Evolutionary conservation across 305 asterid genomes (phyloP).

Genomic region (Vinca major): DNA sequence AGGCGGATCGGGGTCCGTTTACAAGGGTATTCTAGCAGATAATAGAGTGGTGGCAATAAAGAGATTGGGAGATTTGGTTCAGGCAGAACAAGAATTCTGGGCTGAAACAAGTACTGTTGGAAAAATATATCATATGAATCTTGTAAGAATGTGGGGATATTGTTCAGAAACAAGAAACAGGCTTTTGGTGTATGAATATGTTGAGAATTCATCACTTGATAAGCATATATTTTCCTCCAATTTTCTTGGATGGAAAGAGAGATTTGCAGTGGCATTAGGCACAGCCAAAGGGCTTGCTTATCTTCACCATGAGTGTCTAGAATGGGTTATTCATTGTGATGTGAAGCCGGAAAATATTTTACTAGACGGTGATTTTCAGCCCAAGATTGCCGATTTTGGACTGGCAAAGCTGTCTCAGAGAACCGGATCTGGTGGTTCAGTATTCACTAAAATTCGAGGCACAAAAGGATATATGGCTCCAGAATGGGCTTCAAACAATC

Average conservation of each 20-base stretch:
- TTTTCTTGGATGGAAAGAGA: slow-evolving; percentile 45
- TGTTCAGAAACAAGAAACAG: slow-evolving; percentile 41
- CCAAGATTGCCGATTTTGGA: slow-evolving; percentile 76
- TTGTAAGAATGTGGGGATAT: slow-evolving; percentile 61
- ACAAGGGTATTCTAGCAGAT: slow-evolving; percentile 46
- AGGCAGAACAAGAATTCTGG: slow-evolving; percentile 46
- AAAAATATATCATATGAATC: slow-evolving; percentile 60
- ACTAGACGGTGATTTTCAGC: slow-evolving; percentile 42
- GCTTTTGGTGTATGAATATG: slow-evolving; percentile 45
- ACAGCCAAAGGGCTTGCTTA: slow-evolving; percentile 65
- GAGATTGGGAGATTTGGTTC: slow-evolving; percentile 44
- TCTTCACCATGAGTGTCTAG: slow-evolving; percentile 67
- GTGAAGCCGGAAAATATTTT: slow-evolving; percentile 73
- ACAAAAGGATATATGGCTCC: slow-evolving; percentile 79
- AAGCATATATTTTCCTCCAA: slow-evolving; percentile 32
- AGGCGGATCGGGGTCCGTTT: slow-evolving; percentile 62
- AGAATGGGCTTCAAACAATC: slow-evolving; percentile 59
- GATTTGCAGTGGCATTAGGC: slow-evolving; percentile 52
- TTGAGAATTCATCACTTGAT: slow-evolving; percentile 48
- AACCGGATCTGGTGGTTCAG: slow-evolving; percentile 35
- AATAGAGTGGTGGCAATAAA: slow-evolving; percentile 53
- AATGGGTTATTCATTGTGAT: slow-evolving; percentile 84
- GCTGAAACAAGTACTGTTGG: slow-evolving; percentile 56
- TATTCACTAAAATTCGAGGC: slow-evolving; percentile 45
- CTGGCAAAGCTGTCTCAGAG: slow-evolving; percentile 52